phyloP scores from a whole-genome alignment of 192 early-diverging fungal genomes.

The Backusella tarrabulga region DNA sequence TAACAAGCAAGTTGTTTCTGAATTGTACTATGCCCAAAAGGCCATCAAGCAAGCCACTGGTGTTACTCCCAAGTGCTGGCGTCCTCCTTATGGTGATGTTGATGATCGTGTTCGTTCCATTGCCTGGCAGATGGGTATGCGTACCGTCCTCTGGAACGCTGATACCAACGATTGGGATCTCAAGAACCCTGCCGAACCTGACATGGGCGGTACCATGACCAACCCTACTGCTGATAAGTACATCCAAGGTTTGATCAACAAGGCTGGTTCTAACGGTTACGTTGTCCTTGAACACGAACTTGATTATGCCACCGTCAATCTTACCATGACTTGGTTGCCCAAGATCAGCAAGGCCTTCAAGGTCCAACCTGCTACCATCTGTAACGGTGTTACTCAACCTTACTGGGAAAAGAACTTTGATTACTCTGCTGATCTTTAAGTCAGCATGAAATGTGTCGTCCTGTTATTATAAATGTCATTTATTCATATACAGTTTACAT shows the following conservation, averaged over 20 bases:
- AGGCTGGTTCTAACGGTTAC: conserved; percentile 13
- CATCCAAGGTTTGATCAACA: conserved; percentile 24
- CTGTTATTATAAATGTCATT: background rate
- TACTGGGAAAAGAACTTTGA: conserved; percentile 37
- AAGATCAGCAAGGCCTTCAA: conserved; percentile 30
- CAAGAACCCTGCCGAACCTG: conserved; percentile 24
- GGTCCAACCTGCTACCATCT: conserved; percentile 27
- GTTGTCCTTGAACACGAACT: conserved; percentile 45
- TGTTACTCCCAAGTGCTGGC: conserved; percentile 38
- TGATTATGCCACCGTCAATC: conserved; percentile 33
- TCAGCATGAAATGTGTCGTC: background rate
- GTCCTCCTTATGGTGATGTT: conserved; percentile 50
- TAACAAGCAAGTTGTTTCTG: conserved; percentile 47
- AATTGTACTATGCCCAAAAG: conserved; percentile 40
- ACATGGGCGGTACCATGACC: conserved; percentile 7
- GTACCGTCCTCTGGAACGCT: conserved; percentile 20
- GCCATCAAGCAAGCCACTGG: conserved; percentile 46
- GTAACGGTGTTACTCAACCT: conserved; percentile 34
- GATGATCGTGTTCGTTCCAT: conserved; percentile 44
- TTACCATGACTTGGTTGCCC: conserved; percentile 45
- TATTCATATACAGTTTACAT: background rate
- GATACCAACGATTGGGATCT: conserved; percentile 43
- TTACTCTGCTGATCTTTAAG: conserved; percentile 23
- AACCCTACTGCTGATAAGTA: conserved; percentile 32
- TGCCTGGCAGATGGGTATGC: conserved; percentile 27